phyloP scores from a whole-genome alignment of 1,139 yeast genomes.

The Taphrina wiesneri region DNA sequence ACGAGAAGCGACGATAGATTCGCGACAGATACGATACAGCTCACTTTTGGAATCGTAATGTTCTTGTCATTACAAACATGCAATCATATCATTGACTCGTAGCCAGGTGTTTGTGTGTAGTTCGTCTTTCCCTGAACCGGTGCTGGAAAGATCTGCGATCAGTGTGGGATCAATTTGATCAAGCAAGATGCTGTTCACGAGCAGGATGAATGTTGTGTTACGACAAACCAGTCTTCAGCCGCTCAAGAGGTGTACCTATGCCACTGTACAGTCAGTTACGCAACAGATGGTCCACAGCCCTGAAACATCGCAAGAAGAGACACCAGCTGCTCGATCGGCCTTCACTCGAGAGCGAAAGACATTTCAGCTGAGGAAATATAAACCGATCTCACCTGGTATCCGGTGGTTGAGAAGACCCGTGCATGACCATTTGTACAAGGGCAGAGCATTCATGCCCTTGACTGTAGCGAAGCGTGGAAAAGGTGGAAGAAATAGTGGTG shows the following conservation, averaged over 20 bases:
- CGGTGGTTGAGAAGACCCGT: conserved; percentile 88
- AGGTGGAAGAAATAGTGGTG: conserved; percentile 89
- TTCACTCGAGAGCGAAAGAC: conserved; percentile 15
- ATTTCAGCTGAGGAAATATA: conserved; percentile 38
- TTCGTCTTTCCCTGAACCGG: too few relatives aligned
- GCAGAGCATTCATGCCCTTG: conserved; percentile 73
- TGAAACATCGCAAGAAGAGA: background rate
- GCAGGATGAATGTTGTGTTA: background rate
- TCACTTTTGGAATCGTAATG: background rate
- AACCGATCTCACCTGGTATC: conserved; percentile 41
- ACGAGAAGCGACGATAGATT: background rate
- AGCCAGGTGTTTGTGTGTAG: too few relatives aligned
- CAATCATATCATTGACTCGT: too few relatives aligned
- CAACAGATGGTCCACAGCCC: background rate
- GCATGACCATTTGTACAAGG: conserved; percentile 82
- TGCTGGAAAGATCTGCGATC: too few relatives aligned
- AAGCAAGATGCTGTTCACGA: background rate
- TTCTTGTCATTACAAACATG: background rate
- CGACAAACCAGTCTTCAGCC: background rate
- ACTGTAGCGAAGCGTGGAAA: conserved; percentile 72
- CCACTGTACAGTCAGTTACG: conserved; percentile 1
- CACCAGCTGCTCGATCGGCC: background rate
- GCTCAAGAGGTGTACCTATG: conserved; percentile 1
- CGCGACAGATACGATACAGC: background rate
- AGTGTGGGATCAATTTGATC: background rate